These are phyloP conservation scores for Trichoderma brevicompactum DNA, from an alignment of 2,329 filamentous ascomycete species.

Conservation along the genomic window DNA sequence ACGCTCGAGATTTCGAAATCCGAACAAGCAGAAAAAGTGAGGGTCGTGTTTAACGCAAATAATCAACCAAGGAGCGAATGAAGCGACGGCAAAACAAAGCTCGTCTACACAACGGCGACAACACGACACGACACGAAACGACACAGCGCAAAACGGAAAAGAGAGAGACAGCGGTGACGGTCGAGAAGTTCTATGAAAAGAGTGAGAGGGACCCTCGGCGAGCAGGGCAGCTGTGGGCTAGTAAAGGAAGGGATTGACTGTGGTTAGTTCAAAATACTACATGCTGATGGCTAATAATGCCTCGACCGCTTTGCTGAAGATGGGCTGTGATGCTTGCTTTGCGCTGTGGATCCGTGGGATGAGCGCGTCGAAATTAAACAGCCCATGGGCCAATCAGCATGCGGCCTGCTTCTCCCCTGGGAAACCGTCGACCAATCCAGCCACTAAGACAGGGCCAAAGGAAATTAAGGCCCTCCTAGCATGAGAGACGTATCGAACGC, in stretches of 20 bases:
- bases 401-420: conserved; percentile 33
- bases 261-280: conserved; percentile 17
- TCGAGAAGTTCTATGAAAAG: conserved; percentile 27
- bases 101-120: conserved; percentile 19
- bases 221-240: conserved; percentile 19
- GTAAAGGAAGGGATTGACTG: conserved; percentile 30
- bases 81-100: conserved; percentile 8
- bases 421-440: conserved; percentile 24
- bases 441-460: conserved; percentile 18
- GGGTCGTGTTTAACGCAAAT: conserved; percentile 17
- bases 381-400: conserved; percentile 37
- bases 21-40: conserved; percentile 17
- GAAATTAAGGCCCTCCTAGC: conserved; percentile 30
- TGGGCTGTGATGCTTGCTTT: conserved; percentile 19
- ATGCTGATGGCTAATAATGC: conserved; percentile 23
- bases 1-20: conserved; percentile 7
- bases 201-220: conserved; percentile 22
- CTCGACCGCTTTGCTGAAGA: conserved; percentile 28
- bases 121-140: conserved; percentile 24
- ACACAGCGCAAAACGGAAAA: conserved; percentile 26
- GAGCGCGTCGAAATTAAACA: conserved; percentile 35
- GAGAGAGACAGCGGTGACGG: conserved; percentile 27
- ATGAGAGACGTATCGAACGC: conserved; percentile 22
- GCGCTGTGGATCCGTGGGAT: conserved; percentile 27
- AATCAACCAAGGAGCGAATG: conserved; percentile 25